phyloP scores from a whole-genome alignment of 257 asterid species.

The Rehmannia glutinosa region DNA sequence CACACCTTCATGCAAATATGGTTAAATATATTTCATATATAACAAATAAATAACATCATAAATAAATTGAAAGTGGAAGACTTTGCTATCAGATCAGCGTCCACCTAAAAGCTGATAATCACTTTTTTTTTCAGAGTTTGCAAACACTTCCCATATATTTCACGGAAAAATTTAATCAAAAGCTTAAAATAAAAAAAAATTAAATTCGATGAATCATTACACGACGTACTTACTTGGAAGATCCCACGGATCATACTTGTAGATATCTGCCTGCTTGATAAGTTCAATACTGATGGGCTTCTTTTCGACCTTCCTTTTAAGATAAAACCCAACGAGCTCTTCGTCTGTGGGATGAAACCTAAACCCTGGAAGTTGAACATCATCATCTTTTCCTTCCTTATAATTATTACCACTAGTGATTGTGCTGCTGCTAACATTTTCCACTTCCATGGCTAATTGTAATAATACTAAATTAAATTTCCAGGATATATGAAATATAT shows the following conservation, averaged over 20 bases:
- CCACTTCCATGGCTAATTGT: constrained; percentile 15
- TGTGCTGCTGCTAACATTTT: constrained; percentile 3
- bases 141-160: too few species aligned
- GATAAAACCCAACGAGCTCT: constrained; percentile 51
- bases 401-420: background rate
- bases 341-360: constrained; percentile 53
- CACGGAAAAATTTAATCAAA: too few species aligned
- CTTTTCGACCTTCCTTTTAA: constrained; percentile 37
- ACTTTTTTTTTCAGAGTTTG: too few species aligned
- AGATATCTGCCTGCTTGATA: constrained; percentile 43
- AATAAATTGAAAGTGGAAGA: too few species aligned
- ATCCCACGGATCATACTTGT: constrained; percentile 60
- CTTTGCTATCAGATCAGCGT: too few species aligned
- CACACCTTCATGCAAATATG: too few species aligned
- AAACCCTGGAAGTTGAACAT: constrained; percentile 40
- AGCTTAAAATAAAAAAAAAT: too few species aligned
- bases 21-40: too few species aligned
- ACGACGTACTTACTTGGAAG: constrained; percentile 36
- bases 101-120: too few species aligned
- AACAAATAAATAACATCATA: too few species aligned
- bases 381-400: constrained; percentile 13
- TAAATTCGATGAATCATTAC: background rate
- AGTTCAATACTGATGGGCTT: constrained; percentile 27
- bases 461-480: background rate
- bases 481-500: too few species aligned